Evolutionary conservation across 164 flowering plant species (phyloP).

Genomic region (Cinnamomum micranthum): DNA sequence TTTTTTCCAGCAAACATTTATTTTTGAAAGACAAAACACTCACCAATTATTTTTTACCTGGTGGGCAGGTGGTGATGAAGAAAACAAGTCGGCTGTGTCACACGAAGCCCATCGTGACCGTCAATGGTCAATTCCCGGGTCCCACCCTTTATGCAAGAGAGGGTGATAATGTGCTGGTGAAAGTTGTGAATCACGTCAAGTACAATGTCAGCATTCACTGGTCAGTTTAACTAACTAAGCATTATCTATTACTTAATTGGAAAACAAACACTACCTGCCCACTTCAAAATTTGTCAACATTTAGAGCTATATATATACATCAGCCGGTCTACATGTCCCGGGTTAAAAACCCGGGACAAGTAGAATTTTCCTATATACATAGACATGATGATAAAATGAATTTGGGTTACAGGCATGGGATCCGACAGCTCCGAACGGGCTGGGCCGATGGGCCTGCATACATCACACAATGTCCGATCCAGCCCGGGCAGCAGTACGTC

Average conservation of each 20-base stretch:
- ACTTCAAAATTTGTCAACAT: neutral
- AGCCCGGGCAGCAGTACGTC: slow-evolving; percentile 49
- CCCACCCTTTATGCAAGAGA: slow-evolving; percentile 50
- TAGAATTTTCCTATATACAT: too few species aligned
- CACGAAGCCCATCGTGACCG: slow-evolving; percentile 46
- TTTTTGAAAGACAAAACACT: too few species aligned
- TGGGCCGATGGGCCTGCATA: slow-evolving; percentile 92
- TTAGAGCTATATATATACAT: neutral
- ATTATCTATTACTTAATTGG: neutral
- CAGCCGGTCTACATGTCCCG: too few species aligned
- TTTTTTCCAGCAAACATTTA: too few species aligned
- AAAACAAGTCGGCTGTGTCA: slow-evolving; percentile 36
- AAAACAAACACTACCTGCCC: too few species aligned
- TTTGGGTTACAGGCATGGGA: slow-evolving; percentile 58
- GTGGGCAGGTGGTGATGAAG: slow-evolving; percentile 42
- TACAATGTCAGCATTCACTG: slow-evolving; percentile 51
- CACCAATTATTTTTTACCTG: too few species aligned
- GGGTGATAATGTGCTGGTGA: slow-evolving; percentile 43
- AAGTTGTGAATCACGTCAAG: slow-evolving; percentile 45
- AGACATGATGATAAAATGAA: neutral
- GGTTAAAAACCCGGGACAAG: too few species aligned
- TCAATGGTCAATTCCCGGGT: slow-evolving; percentile 49
- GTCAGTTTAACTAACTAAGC: slow-evolving; percentile 15
- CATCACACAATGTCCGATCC: slow-evolving; percentile 84
- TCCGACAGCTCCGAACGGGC: slow-evolving; percentile 70